Base-by-base conservation (phyloP, 2,329 filamentous ascomycete species). In the Chaetothyriales sp. region DNA sequence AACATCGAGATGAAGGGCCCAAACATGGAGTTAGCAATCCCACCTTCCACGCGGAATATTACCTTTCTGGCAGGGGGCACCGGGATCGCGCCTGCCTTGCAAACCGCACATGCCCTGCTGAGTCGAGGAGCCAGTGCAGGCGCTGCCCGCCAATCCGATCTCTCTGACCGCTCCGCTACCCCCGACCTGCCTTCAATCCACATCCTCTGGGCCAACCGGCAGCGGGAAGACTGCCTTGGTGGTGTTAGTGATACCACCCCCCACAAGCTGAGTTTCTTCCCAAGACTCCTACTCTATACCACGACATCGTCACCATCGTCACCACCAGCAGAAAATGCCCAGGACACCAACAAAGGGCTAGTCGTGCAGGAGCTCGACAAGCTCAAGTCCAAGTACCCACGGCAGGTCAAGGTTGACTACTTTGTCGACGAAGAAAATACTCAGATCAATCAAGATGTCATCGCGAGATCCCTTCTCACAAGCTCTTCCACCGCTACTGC, bases 1-100 rank as follows among this genome's bases (percentile, higher is more conserved):
- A 71, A 73, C 3, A 72, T 96, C 44, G 82, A 87, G 63, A 67
- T 95, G 43, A 77, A 92, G 43, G 90, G 92, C 0, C 88, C 90
- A 2, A 79, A 84, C 58, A 65, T 78, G 1, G 86, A 90, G 46
- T 86, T 82, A 55, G 66, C 70, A 19, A 65, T 84, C 5, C 74
- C 78, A 64, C 75, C 60, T 4, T 66, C 74, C 51, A 72, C 77
- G 22, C 65, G 69, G 47, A 71, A 76, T 53, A 73, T 95, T 2
- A 71, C 95, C 1, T 95, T 96, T 62, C 70, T 96, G 19, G 92
- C 89, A 1, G 92, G 89, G 1, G 92, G 92, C 0, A 98, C 92
- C 0, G 90, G 92, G 1, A 84, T 98, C 59, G 88, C 87, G 15
- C 86, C 90, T 0, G 92, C 89, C 6, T 68, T 96, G 65, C 90